phyloP scores from a whole-genome alignment of 148 eudicot species.

The Limonium bicolor region DNA sequence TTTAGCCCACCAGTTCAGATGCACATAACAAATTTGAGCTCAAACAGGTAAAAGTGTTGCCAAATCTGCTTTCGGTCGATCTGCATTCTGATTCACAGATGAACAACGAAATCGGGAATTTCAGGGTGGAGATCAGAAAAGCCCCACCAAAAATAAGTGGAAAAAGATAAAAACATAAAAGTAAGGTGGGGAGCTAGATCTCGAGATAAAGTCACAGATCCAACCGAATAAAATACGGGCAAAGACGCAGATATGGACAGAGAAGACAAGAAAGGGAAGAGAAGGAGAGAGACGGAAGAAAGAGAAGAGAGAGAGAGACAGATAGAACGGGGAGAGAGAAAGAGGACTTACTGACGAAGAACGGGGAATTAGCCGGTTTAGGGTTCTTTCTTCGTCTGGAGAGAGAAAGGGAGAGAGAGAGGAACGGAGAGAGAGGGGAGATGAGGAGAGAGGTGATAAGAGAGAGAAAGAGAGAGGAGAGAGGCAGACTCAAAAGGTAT shows the following conservation, averaged over 20 bases:
- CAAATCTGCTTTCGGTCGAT: constrained; percentile 3
- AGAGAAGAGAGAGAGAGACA: constrained; percentile 2
- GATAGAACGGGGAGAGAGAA: constrained; percentile 8
- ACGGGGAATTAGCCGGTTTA: constrained; percentile 20
- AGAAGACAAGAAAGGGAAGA: not conserved
- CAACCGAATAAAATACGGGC: not conserved
- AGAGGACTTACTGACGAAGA: constrained; percentile 25
- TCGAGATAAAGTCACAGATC: constrained; percentile 12
- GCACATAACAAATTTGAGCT: not conserved
- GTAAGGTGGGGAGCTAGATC: constrained; percentile 28
- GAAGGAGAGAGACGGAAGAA: not conserved
- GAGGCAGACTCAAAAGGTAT: constrained; percentile 11
- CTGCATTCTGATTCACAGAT: constrained; percentile 6
- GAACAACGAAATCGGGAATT: constrained; percentile 1
- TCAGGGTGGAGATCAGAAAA: constrained; percentile 12
- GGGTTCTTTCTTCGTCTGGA: constrained; percentile 19
- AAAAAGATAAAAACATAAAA: not conserved
- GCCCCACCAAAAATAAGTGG: not conserved
- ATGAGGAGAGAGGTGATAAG: constrained; percentile 3
- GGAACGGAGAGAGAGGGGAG: constrained; percentile 8
- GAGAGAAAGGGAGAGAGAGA: constrained; percentile 11
- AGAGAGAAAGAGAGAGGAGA: constrained; percentile 14
- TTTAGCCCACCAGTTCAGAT: not conserved
- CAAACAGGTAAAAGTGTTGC: not conserved
- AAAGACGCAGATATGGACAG: not conserved